Evolutionary conservation across 2,329 filamentous ascomycete species (phyloP).

Genomic region (Ophiocordyceps sinensis): DNA sequence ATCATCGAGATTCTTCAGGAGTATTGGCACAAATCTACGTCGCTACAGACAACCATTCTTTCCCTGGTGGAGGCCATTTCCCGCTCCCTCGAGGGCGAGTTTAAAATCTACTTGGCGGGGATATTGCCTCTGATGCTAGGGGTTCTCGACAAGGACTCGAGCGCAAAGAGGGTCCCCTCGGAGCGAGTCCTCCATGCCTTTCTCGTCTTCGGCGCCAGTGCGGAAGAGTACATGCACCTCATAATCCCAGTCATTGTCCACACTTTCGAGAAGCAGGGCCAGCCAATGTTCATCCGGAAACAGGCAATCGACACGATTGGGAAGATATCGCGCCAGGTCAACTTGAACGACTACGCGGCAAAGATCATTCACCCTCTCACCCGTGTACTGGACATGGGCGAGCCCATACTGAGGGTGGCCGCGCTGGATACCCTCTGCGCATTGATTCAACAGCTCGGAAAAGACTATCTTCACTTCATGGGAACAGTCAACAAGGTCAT

Average conservation of each 20-base stretch:
- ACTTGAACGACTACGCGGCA: constrained; percentile 90
- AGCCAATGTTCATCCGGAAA: constrained; percentile 67
- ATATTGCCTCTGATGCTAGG: constrained; percentile 88
- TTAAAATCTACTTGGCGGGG: constrained; percentile 87
- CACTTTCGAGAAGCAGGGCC: constrained; percentile 79
- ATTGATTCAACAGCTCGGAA: constrained; percentile 87
- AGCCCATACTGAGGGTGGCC: constrained; percentile 59
- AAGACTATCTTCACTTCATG: constrained; percentile 90
- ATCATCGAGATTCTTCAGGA: constrained; percentile 80
- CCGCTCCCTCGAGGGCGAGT: constrained; percentile 87
- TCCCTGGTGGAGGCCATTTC: constrained; percentile 89
- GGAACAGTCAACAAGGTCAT: constrained; percentile 84
- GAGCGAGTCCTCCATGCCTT: constrained; percentile 91
- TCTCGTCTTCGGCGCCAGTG: constrained; percentile 86
- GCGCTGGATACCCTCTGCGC: constrained; percentile 91
- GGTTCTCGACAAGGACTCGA: constrained; percentile 74
- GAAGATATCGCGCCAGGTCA: constrained; percentile 88
- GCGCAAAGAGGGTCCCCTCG: constrained; percentile 62
- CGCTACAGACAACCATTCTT: constrained; percentile 81
- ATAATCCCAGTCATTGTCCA: constrained; percentile 93
- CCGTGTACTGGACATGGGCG: constrained; percentile 60
- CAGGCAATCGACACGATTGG: constrained; percentile 89
- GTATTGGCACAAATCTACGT: constrained; percentile 72
- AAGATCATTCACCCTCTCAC: constrained; percentile 92
- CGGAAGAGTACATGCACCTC: constrained; percentile 97